These are phyloP conservation scores for Melocanna baccifera DNA, from an alignment of 176 grass and related monocot species.

Conservation along the genomic window DNA sequence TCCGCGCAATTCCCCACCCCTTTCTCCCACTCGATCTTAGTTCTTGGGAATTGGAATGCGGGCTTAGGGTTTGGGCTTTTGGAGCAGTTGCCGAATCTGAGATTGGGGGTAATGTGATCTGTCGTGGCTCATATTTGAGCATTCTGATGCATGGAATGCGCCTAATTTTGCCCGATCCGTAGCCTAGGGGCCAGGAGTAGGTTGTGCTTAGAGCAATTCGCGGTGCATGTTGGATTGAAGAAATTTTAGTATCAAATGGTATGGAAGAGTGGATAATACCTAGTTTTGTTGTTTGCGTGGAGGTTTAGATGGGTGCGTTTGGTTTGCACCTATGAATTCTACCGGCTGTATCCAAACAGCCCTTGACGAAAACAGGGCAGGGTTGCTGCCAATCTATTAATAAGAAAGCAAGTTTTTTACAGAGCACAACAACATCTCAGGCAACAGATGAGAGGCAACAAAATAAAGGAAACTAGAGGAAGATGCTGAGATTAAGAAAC, in stretches of 20 bases:
- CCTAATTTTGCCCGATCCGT: neutral
- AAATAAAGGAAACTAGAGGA: no score
- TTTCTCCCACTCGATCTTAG: neutral
- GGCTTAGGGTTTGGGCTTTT: slow-evolving; percentile 22
- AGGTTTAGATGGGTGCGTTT: slow-evolving; percentile 3
- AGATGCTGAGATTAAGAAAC: no score
- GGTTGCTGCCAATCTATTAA: no score
- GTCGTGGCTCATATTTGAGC: slow-evolving; percentile 5
- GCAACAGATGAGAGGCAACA: no score
- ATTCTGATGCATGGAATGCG: neutral
- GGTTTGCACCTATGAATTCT: neutral
- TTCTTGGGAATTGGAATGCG: neutral
- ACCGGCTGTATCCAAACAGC: neutral
- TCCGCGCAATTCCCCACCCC: neutral
- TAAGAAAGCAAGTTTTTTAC: no score
- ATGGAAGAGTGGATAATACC: neutral
- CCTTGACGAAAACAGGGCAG: no score
- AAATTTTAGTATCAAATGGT: slow-evolving; percentile 15
- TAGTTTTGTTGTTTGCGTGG: neutral
- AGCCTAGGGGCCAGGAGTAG: neutral
- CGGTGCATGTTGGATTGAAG: neutral
- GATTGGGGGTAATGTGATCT: neutral
- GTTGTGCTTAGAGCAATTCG: slow-evolving; percentile 21
- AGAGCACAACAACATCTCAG: no score
- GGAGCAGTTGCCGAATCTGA: slow-evolving; percentile 18